Base-by-base conservation (phyloP, 2,329 filamentous ascomycete genomes). In the Calonectria naviculata region DNA sequence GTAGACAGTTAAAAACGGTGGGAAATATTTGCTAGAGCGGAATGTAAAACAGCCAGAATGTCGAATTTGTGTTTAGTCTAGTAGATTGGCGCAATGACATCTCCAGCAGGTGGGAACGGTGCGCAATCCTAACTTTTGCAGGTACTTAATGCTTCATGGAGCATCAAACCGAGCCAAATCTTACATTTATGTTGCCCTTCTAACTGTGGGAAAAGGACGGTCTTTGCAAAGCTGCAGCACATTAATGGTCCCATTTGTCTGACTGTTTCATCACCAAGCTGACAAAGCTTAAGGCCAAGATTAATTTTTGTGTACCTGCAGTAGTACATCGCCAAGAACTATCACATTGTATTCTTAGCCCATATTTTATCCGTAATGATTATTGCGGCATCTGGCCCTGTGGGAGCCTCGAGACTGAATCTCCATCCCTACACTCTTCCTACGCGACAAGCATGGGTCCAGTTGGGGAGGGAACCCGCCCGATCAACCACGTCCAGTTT, bases 401-500 rank as follows among this genome's bases (percentile, higher is more conserved):
- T 52, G 1, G 54, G 65, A 2, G 26, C 54, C 34, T 62, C 26
- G 28, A 62, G 21, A 5, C 34, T 62, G 34, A 63, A 38, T 42
- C 66, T 54, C 58, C 60, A 68, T 9, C 60, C 60, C 4, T 47
- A 28, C 36, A 44, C 21, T 63, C 60, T 34, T 67, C 42, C 64
- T 60, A 63, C 3, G 46, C 29, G 7, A 68, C 58, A 19, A 17
- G 26, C 9, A 68, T 68, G 3, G 66, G 19, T 28, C 36, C 58
- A 17, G 15, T 2, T 2, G 60, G 60, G 3, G 60, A 38, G 12
- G 60, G 60, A 8, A 64, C 60, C 10, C 47, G 54, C 65, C 65
- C 52, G 61, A 31, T n/a, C 38, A 46, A 61, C 29, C 2, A 41
- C 31, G n/a, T 12, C 21, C 7, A 67, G 31, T 19, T 42, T 67